Evolutionary conservation across 768 basidiomycete genomes (phyloP).

Genomic region (Serendipita indica): DNA sequence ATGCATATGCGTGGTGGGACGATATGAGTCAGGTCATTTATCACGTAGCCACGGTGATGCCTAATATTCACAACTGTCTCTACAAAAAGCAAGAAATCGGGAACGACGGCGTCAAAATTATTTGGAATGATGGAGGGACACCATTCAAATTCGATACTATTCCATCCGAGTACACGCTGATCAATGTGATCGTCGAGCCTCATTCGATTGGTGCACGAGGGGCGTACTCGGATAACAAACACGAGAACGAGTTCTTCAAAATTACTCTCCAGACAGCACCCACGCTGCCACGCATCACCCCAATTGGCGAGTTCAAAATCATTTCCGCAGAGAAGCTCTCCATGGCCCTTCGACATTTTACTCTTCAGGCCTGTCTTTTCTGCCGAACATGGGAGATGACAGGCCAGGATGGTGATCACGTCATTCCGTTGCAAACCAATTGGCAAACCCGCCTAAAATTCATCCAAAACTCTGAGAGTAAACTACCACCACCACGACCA

Average conservation of each 20-base stretch:
- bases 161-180: slow-evolving; percentile 85
- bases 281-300: slow-evolving; percentile 89
- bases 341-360: slow-evolving; percentile 74
- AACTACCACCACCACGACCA: neutral
- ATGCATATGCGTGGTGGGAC: slow-evolving; percentile 99
- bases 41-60: slow-evolving; percentile 97
- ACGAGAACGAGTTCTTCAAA: slow-evolving; percentile 94
- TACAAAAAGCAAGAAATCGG: slow-evolving; percentile 92
- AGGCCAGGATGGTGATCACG: slow-evolving; percentile 31
- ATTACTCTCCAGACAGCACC: slow-evolving; percentile 75
- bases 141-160: slow-evolving; percentile 87
- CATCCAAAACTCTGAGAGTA: slow-evolving; percentile 4
- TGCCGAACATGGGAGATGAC: slow-evolving; percentile 69
- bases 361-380: slow-evolving; percentile 80
- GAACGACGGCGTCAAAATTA: slow-evolving; percentile 89
- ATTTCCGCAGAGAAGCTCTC: slow-evolving; percentile 81
- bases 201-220: slow-evolving; percentile 74
- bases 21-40: slow-evolving; percentile 91
- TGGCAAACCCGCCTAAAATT: slow-evolving; percentile 3
- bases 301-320: slow-evolving; percentile 86
- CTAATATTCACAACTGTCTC: slow-evolving; percentile 31
- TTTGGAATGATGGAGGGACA: slow-evolving; percentile 94
- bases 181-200: slow-evolving; percentile 94
- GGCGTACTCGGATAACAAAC: slow-evolving; percentile 66
- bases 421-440: neutral